phyloP scores from a whole-genome alignment of 495 filamentous ascomycete genomes.

The Lophium mytilinum region DNA sequence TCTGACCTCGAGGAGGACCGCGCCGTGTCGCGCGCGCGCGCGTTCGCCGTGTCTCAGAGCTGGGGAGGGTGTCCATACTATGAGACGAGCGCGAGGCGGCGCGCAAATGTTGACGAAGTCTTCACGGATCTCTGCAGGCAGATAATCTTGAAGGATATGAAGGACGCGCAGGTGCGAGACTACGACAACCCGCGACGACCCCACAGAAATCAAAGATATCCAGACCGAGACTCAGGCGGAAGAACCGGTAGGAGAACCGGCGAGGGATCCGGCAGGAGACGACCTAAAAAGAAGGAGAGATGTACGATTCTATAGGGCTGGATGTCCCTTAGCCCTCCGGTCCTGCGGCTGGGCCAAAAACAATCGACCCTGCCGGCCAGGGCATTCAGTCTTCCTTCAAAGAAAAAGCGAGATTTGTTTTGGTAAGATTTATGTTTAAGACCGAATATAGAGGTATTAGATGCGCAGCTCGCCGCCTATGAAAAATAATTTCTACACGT shows the following conservation, averaged over 20 bases:
- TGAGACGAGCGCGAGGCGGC: slow-evolving; percentile 77
- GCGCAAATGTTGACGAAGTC: slow-evolving; percentile 89
- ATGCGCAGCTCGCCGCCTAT: neutral
- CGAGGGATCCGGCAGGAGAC: neutral
- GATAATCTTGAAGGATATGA: slow-evolving; percentile 69
- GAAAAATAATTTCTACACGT: neutral
- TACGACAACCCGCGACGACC: neutral
- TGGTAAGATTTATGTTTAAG: neutral
- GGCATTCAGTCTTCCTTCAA: neutral
- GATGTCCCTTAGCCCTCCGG: neutral
- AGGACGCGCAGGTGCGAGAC: neutral
- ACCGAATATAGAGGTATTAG: slow-evolving; percentile 1
- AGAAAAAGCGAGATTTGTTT: neutral
- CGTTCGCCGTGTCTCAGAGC: slow-evolving; percentile 76
- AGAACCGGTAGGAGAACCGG: neutral
- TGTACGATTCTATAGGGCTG: neutral
- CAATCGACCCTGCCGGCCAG: neutral
- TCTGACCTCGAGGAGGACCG: slow-evolving; percentile 91
- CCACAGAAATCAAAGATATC: neutral
- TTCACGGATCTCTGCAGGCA: slow-evolving; percentile 90
- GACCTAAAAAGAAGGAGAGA: neutral
- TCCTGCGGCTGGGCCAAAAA: neutral
- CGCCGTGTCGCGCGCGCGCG: slow-evolving; percentile 69
- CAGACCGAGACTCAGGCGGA: neutral
- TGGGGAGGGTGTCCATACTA: slow-evolving; percentile 94